Conservation (phyloP, 345 rosid species). For the Gossypium thurberi region DNA sequence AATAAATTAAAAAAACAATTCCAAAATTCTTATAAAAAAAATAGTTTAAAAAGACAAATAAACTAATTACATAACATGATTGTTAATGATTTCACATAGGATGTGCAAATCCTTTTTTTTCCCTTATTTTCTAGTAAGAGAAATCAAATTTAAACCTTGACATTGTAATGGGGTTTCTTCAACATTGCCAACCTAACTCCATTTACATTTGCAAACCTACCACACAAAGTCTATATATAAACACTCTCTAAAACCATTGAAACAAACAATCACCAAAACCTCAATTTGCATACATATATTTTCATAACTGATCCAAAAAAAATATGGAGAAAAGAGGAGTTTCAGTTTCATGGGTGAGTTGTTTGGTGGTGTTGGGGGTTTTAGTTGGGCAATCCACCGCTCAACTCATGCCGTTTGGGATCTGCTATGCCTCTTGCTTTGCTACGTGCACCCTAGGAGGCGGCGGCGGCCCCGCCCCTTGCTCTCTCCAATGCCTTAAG, state of each 20-base stretch:
- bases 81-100: no score
- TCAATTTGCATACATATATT: no score
- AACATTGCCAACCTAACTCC: background rate
- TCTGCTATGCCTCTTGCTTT: conserved; percentile 36
- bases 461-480: background rate
- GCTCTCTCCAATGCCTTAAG: conserved; percentile 31
- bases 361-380: conserved; percentile 20
- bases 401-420: background rate
- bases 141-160: no score
- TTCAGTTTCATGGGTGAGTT: background rate
- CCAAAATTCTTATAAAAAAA: no score
- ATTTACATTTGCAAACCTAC: background rate
- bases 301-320: background rate
- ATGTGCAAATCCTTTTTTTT: no score
- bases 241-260: background rate
- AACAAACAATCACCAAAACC: background rate
- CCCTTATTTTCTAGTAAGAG: background rate
- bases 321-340: background rate
- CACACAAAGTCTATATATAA: background rate
- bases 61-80: no score
- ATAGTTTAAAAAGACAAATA: no score
- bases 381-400: conserved; percentile 8
- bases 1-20: no score
- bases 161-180: background rate
- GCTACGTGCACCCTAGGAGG: conserved; percentile 22